phyloP scores from a whole-genome alignment of 257 asterid species.

The Solanum etuberosum region DNA sequence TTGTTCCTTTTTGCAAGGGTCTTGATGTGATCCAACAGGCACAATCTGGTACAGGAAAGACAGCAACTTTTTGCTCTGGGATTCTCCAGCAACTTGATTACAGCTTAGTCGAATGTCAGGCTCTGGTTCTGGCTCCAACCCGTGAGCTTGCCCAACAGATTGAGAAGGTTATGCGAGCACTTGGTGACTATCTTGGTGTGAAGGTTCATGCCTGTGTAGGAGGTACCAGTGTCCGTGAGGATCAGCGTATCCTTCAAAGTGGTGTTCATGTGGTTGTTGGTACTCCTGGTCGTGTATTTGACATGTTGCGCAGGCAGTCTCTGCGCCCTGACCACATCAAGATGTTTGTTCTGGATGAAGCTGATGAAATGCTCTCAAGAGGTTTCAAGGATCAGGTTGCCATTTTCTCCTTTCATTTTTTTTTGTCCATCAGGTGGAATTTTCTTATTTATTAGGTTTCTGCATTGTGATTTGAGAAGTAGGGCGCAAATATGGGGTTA shows the following conservation, averaged over 20 bases:
- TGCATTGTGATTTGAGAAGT: background rate
- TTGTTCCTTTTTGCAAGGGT: slow-evolving; percentile 42
- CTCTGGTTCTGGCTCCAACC: slow-evolving; percentile 41
- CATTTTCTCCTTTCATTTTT: background rate
- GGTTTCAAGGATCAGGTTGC: slow-evolving; percentile 40
- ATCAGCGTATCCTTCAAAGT: slow-evolving; percentile 33
- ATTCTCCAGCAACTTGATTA: slow-evolving; percentile 39
- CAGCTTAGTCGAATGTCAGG: slow-evolving; percentile 26
- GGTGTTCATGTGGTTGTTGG: slow-evolving; percentile 43
- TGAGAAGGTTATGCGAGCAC: slow-evolving; percentile 44
- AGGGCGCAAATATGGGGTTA: background rate
- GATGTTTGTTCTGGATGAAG: slow-evolving; percentile 40
- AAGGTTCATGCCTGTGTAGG: slow-evolving; percentile 51
- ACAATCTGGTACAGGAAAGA: slow-evolving; percentile 40
- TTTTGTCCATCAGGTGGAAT: background rate
- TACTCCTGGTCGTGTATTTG: slow-evolving; percentile 41
- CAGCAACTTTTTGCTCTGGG: slow-evolving; percentile 39
- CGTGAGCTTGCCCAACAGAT: slow-evolving; percentile 47
- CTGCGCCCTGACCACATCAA: slow-evolving; percentile 34
- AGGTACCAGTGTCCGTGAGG: slow-evolving; percentile 40
- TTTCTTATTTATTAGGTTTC: background rate
- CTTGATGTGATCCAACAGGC: slow-evolving; percentile 42
- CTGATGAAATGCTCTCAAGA: slow-evolving; percentile 47
- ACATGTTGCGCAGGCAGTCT: slow-evolving; percentile 37
- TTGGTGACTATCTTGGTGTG: slow-evolving; percentile 41